A percentile compares a stretch with the other conserved stretches of the same genome.
phyloP scores from a whole-genome alignment of 495 filamentous ascomycete genomes.

The Margaritispora aquatica region DNA sequence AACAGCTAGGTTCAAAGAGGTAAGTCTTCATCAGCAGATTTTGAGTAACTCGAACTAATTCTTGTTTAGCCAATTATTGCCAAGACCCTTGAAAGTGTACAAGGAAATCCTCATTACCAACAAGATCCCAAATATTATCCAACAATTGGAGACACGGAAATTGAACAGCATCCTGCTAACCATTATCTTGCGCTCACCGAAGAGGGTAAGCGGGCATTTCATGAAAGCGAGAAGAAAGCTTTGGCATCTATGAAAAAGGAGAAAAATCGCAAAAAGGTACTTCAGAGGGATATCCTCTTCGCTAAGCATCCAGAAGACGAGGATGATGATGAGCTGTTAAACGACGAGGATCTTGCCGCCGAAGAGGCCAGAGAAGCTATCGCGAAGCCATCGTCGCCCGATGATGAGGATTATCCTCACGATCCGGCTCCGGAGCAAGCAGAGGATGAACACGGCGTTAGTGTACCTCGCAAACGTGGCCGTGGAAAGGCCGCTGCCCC shows the following conservation, averaged over 20 bases:
- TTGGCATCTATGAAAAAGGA: not conserved
- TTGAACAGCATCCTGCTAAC: slow-evolving; percentile 16
- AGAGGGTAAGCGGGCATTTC: not conserved
- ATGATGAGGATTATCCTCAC: not conserved
- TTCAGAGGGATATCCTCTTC: not conserved
- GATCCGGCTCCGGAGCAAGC: not conserved
- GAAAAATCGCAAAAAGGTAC: not conserved
- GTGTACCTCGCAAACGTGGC: not conserved
- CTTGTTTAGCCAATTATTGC: not conserved
- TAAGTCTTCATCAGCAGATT: not conserved
- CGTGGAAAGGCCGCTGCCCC: not conserved
- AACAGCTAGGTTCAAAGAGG: not conserved
- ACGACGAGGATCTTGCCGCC: not conserved
- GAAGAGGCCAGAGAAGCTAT: not conserved
- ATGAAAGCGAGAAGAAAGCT: not conserved
- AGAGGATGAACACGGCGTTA: not conserved
- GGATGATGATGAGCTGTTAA: not conserved
- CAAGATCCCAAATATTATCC: not conserved
- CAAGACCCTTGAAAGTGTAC: not conserved
- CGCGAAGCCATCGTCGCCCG: not conserved
- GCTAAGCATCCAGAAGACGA: not conserved
- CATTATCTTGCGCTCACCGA: not conserved
- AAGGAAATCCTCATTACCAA: not conserved
- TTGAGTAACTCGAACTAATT: not conserved
- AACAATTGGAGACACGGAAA: slow-evolving; percentile 1